These are phyloP conservation scores for Cercophora newfieldiana DNA, from an alignment of 495 filamentous ascomycete genomes.

Conservation along the genomic window DNA sequence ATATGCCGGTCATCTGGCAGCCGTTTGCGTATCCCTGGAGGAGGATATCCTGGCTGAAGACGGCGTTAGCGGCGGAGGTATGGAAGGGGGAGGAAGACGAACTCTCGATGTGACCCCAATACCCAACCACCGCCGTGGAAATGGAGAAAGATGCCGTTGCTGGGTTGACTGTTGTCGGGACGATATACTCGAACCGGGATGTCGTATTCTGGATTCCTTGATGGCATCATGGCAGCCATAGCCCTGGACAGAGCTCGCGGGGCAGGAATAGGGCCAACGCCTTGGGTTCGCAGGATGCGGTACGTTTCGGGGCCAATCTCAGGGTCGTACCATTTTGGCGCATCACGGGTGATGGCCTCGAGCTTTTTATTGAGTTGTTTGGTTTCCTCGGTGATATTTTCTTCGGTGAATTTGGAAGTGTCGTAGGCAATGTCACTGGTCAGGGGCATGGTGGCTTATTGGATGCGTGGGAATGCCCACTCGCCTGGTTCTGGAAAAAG, in stretches of 20 bases:
- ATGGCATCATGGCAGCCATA: neutral
- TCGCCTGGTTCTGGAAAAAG: too few relatives aligned
- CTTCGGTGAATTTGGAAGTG: neutral
- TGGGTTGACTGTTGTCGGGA: conserved; percentile 8
- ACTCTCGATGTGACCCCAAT: conserved; percentile 1
- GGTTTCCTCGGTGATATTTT: neutral
- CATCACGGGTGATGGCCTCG: neutral
- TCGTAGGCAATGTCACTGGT: neutral
- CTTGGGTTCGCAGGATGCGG: neutral
- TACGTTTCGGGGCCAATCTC: neutral
- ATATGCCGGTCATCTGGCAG: conserved; percentile 31
- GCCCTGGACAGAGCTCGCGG: neutral
- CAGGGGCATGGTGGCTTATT: neutral
- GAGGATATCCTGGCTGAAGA: conserved; percentile 3
- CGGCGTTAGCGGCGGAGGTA: too few relatives aligned
- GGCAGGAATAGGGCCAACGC: neutral
- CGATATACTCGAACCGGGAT: conserved; percentile 8
- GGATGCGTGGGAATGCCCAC: too few relatives aligned
- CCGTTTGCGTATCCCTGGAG: conserved; percentile 8
- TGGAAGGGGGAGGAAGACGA: neutral
- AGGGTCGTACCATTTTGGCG: neutral
- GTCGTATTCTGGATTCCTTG: neutral
- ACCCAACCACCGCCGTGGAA: conserved; percentile 11
- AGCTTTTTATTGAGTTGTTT: neutral
- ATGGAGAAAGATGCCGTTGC: conserved; percentile 13